Conservation (phyloP, 495 filamentous ascomycete genomes). For the Talaromyces thailandensis region DNA sequence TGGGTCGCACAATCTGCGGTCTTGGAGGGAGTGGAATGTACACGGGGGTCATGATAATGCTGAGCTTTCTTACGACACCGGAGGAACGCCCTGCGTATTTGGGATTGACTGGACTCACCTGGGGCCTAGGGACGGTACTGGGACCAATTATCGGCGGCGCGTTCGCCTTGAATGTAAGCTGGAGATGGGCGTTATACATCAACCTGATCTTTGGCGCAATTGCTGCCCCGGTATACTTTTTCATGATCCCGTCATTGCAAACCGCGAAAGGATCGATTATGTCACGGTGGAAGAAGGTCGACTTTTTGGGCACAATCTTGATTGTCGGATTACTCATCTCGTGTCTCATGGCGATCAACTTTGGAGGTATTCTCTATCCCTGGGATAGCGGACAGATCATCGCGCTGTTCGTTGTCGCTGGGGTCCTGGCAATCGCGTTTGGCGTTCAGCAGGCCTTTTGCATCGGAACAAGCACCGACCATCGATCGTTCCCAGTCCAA, state of each 20-base stretch:
- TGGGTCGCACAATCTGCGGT: constrained; percentile 24
- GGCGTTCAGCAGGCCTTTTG: not conserved
- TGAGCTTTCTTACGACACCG: constrained; percentile 20
- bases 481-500: not conserved
- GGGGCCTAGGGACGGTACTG: constrained; percentile 42
- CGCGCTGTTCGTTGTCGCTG: constrained; percentile 40
- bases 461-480: not conserved
- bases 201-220: no score
- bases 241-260: constrained; percentile 32
- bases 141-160: constrained; percentile 57
- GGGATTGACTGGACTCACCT: constrained; percentile 26
- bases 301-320: constrained; percentile 21
- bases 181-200: constrained; percentile 28
- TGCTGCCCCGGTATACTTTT: constrained; percentile 40
- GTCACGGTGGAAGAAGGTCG: constrained; percentile 15
- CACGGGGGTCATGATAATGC: constrained; percentile 27
- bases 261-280: constrained; percentile 1
- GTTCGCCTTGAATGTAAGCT: constrained; percentile 37
- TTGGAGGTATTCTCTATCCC: constrained; percentile 44
- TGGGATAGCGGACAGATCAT: constrained; percentile 48
- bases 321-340: constrained; percentile 31
- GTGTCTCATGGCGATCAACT: constrained; percentile 42
- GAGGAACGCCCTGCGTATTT: constrained; percentile 27
- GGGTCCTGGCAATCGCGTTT: constrained; percentile 22
- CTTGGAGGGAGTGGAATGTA: constrained; percentile 42